These are phyloP conservation scores for Camellia granthamiana DNA, from an alignment of 148 eudicot genomes.

Conservation along the genomic window DNA sequence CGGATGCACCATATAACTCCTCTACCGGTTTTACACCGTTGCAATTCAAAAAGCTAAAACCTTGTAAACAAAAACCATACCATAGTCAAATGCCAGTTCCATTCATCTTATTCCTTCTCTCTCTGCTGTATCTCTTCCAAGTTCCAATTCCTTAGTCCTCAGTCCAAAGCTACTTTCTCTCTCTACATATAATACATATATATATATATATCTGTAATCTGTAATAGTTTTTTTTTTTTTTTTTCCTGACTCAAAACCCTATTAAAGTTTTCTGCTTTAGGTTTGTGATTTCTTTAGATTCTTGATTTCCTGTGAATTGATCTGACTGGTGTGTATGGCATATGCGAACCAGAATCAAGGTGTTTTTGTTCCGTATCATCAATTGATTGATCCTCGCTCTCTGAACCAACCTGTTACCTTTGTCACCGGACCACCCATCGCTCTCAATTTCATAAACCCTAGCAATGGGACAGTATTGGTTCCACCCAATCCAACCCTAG, in stretches of 20 bases:
- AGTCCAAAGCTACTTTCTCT: neutral
- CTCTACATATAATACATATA: neutral
- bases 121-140: neutral
- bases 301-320: neutral
- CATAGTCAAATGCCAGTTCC: neutral
- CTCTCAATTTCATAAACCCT: conserved; percentile 14
- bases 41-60: no score
- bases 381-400: conserved; percentile 13
- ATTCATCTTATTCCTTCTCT: neutral
- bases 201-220: neutral
- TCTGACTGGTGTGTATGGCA: conserved; percentile 18
- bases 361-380: conserved; percentile 5
- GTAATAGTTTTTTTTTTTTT: neutral
- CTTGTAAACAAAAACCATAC: neutral
- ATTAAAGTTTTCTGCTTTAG: neutral
- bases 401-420: conserved; percentile 13
- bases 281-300: neutral
- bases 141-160: neutral
- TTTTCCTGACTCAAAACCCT: neutral
- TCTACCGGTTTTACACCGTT: neutral
- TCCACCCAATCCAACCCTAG: conserved; percentile 7
- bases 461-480: conserved; percentile 14
- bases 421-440: conserved; percentile 4
- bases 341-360: conserved; percentile 18
- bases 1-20: no score